Base-by-base conservation (phyloP, 2,329 filamentous ascomycete genomes). In the Lasiodiplodia theobromae region DNA sequence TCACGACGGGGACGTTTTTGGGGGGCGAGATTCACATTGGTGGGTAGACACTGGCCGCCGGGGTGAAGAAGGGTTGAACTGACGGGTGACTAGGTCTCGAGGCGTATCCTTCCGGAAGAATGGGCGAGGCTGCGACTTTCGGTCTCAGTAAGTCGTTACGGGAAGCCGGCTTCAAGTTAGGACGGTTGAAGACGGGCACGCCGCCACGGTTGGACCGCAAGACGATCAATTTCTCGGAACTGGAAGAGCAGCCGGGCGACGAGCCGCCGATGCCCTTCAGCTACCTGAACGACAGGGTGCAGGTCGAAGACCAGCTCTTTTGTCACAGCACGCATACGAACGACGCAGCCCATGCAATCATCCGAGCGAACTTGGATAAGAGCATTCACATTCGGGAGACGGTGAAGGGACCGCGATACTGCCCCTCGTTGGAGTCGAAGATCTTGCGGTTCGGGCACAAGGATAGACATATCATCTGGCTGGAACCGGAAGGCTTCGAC, bases 351-450 rank as follows among this genome's bases (percentile, higher is more conserved):
- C 96, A 99, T 80, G 88, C 92, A 18, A 87, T 99, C 62, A 91
- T 97, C 69, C 89, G 93, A 56, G 88, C 88, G 7, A 97, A 98
- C 75, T 87, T 99, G n/a, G 92, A 97, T 77, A 96, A 97, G 77
- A 96, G 93, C 0, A 92, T 99, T 44, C 96, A 99, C 77, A 98
- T 99, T 71, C 89, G 96, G 28, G 96, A 99, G 79, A 95, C 93
- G 0, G 92, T 99, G 65, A 96, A 93, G 75, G 96, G 96, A 0
- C 96, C 96, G 0, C 87, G 96, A 70, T 99, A 99, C 77, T 99
- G 96, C 75, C 96, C 96, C 2, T 98, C 95, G 0, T 83, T 99
- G 4, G 96, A 99, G 80, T 94, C 94, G 18, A 99, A 99, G 79
- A 87, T 99, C 62, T 91, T 97, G 54, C 89, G 92, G 10, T 99